Base-by-base conservation (phyloP, 1,284 basidiomycete species). In the Cystobasidium pallidum region DNA sequence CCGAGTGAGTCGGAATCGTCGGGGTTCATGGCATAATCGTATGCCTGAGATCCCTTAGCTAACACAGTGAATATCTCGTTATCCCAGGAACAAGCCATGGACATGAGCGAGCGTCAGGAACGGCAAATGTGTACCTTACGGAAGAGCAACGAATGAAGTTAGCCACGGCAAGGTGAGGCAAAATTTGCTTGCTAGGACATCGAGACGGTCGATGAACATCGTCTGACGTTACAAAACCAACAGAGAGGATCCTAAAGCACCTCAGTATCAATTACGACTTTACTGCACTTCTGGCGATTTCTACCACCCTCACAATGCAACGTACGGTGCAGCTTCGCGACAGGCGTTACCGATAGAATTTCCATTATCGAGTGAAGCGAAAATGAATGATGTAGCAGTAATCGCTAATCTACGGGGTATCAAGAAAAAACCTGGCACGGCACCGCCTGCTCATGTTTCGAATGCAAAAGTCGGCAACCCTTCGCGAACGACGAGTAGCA, bases 361-460 rank as follows among this genome's bases (percentile, higher is more conserved):
- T 78, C 94, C 94, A 15, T 86, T 88, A 6, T 92, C 91, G 24
- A 94, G 91, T 78, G 94, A 97, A 85, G 88, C 94, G 63, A 87
- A 89, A 77, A 86, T 96, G 45, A 95, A 97, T 80, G 85, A 84
- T 71, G 84, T 84, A 2, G 83, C 85, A 59, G 82, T 95, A 36
- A 83, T 83, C 13, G 91, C 90, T 64, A 94, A 90, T 80, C 82
- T 93, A 76, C 92, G 93, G 79, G 94, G 94, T 1, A 82, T 97
- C 77, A 94, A 96, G 84, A 96, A 96, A 82, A 95, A 93, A 79
- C 89, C 93, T n/a, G 94, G 94, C 0, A 96, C 92, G 63, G 91
- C 94, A 0, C 92, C 94, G 21, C 94, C 94, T 0, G 89, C 93
- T 11, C 89, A 95, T 79, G 81, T 97, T 45, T 86, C 86, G 6